Conservation (phyloP, 2,329 filamentous ascomycete species). For the Neoscytalidium dimidiatum region DNA sequence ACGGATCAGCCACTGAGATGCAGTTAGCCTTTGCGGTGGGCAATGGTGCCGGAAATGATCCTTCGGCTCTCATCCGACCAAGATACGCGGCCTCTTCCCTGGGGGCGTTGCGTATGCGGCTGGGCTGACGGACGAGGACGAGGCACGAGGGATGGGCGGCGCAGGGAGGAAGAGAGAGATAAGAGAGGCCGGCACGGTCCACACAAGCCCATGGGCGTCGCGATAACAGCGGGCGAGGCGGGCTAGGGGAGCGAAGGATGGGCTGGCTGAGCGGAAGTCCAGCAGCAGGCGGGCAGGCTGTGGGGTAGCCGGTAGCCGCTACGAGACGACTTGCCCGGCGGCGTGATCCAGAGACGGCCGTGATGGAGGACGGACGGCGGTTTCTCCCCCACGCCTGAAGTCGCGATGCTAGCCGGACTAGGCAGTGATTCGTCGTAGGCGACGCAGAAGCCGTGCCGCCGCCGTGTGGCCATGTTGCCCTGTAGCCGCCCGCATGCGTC, state of each 20-base stretch:
- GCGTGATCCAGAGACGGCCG: not conserved
- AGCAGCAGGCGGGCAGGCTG: not conserved
- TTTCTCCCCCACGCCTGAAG: not conserved
- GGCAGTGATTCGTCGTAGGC: too few species aligned
- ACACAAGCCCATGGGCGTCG: not conserved
- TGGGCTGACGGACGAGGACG: not conserved
- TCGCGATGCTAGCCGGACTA: not conserved
- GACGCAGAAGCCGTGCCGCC: not conserved
- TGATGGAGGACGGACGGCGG: not conserved
- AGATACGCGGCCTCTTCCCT: not conserved
- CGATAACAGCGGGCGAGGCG: not conserved
- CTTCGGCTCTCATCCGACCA: not conserved
- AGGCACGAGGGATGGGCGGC: not conserved
- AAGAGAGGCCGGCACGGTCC: constrained; percentile 1
- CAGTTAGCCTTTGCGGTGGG: not conserved
- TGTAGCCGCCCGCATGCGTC: not conserved
- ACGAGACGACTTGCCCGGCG: not conserved
- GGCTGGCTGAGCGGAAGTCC: not conserved
- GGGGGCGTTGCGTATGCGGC: not conserved
- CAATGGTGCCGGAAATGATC: not conserved
- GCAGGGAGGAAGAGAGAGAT: too few species aligned
- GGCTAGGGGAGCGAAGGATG: not conserved
- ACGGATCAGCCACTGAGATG: not conserved
- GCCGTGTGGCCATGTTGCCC: not conserved
- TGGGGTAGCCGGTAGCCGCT: not conserved